Evolutionary conservation across 2,329 filamentous ascomycete species (phyloP).

Genomic region (Hymenotorrendiella dingleyae): DNA sequence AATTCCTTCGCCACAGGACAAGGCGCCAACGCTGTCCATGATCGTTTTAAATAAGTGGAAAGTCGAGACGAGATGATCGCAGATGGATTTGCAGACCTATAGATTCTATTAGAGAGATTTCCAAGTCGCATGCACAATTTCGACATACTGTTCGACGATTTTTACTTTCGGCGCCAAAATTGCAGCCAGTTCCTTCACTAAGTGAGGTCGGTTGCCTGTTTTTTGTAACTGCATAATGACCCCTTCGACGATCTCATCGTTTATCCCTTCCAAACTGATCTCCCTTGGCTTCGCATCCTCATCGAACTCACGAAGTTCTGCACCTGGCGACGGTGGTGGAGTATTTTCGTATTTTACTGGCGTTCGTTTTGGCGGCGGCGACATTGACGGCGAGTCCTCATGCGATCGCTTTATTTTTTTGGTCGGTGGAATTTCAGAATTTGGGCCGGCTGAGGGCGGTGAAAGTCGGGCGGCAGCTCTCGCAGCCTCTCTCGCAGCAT

Average conservation of each 20-base stretch:
- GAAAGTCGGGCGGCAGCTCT: conserved; percentile 41
- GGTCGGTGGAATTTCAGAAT: conserved; percentile 36
- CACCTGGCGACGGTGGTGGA: conserved; percentile 69
- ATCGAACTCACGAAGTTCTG: conserved; percentile 35
- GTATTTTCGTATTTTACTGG: conserved; percentile 59
- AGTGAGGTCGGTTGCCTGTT: conserved; percentile 84
- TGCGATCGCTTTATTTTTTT: conserved; percentile 80
- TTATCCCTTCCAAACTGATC: conserved; percentile 76
- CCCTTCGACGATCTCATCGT: conserved; percentile 90
- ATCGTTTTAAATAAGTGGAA: conserved; percentile 81
- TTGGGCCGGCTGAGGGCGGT: conserved; percentile 30
- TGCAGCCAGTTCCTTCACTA: conserved; percentile 87
- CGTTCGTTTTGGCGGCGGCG: conserved; percentile 36
- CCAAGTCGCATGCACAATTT: conserved; percentile 11
- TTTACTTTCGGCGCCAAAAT: conserved; percentile 70
- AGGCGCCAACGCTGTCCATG: conserved; percentile 69
- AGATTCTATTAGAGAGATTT: conserved; percentile 4
- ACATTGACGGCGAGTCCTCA: conserved; percentile 40
- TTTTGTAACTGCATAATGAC: conserved; percentile 84
- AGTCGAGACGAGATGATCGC: conserved; percentile 93
- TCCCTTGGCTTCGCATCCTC: conserved; percentile 43
- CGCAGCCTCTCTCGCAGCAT: conserved; percentile 50
- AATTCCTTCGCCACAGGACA: conserved; percentile 92
- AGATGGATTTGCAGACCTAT: conserved; percentile 88
- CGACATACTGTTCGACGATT: conserved; percentile 83